Evolutionary conservation across 148 eudicot species (phyloP).

Genomic region (Rhododendron ferrugineum): DNA sequence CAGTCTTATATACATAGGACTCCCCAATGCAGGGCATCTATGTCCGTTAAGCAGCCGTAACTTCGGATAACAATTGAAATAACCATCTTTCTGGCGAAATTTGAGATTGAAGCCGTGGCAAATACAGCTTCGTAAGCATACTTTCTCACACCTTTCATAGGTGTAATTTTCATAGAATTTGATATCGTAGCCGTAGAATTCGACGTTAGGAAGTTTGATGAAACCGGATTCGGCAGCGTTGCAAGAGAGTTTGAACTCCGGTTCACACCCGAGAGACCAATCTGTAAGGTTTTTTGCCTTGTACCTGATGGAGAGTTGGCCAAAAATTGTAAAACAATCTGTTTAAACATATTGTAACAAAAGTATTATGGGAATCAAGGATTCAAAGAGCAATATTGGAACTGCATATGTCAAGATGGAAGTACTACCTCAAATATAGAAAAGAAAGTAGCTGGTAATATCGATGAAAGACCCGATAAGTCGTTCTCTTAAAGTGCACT

Average conservation of each 20-base stretch:
- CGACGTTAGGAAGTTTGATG: conserved; percentile 9
- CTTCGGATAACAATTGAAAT: conserved; percentile 20
- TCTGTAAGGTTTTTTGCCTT: conserved; percentile 23
- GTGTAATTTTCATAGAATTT: conserved; percentile 1
- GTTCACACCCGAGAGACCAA: conserved; percentile 37
- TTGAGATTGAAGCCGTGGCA: conserved; percentile 30
- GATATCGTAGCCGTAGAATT: conserved; percentile 25
- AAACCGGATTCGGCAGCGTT: neutral
- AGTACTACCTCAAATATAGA: too few relatives aligned
- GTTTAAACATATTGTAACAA: too few relatives aligned
- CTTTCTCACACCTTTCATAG: conserved; percentile 9
- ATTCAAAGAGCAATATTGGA: too few relatives aligned
- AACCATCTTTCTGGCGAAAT: neutral
- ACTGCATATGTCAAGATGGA: too few relatives aligned
- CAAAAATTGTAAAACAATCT: too few relatives aligned
- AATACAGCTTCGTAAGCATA: conserved; percentile 13
- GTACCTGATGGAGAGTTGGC: neutral
- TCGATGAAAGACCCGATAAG: too few relatives aligned
- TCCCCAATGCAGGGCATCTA: neutral
- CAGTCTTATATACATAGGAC: conserved; percentile 14
- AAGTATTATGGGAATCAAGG: too few relatives aligned
- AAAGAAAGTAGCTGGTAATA: too few relatives aligned
- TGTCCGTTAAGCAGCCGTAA: conserved; percentile 22
- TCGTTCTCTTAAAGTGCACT: too few relatives aligned
- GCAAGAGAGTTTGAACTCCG: neutral